Evolutionary conservation across 768 basidiomycete species (phyloP), one percentile per base, ranked within the genome.

Genomic region (Rubroboletus satanas): DNA sequence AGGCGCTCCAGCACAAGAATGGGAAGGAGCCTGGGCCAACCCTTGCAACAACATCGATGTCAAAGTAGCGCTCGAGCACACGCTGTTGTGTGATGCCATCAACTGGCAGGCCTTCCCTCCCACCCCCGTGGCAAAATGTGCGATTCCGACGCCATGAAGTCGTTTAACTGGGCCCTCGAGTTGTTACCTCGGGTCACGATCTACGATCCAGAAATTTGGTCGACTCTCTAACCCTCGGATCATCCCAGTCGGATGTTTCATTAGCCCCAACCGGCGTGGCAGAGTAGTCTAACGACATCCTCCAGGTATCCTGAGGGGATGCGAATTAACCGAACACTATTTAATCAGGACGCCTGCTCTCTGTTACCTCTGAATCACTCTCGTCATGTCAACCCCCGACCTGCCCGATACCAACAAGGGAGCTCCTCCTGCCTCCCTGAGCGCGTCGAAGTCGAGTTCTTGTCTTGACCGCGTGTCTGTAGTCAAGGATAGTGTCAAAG

Each of bases 21-120:
- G 38, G 23, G 21, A 36, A 48, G 35, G 14, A 26, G 45, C 33
- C 21, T 50, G 21, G 21, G 23, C 4, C 1, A 32, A 32, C 11
- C 11, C 32, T 32, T 33, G 33, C 35, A 87, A 84, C 60, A 82
- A 88, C 15, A 88, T 86, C 4, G 86, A 89, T 62, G 70, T 67
- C 15, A 84, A 83, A 32, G 32, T 32, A 12, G 10, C 32, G 11
- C 11, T 87, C 52, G 85, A 90, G 23, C 75, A 79, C 52, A 82
- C 23, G 23, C 23, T 26, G 23, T 26, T 26, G 23, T 26, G 23
- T 26, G 23, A 4, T 26, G 23, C 23, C 23, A 4, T 26, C 23
- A 26, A 2, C 23, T 26, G 23, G 23, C 23, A 32, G 32, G 10
- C 11, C 11, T 10, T 32, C n/a, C 10, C 32, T 32, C 32, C 32